Conservation (phyloP, 140 eudicot genomes). For the Oenanthe javanica region DNA sequence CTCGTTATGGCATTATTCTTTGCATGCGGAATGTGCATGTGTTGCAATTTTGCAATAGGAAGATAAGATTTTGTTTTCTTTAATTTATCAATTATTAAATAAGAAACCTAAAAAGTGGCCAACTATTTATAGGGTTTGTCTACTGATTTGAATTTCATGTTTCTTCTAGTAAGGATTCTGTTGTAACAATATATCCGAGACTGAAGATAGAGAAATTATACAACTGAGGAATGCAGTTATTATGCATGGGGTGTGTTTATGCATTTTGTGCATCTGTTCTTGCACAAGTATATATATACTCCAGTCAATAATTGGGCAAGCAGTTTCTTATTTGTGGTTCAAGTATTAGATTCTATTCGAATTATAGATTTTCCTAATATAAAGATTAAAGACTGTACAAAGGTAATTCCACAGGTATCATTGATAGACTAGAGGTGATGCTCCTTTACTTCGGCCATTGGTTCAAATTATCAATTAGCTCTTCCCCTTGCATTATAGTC, state of each 20-base stretch:
- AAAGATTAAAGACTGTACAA: too few relatives aligned
- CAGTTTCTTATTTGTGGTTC: not conserved
- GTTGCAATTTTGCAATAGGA: constrained; percentile 35
- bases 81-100: not conserved
- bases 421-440: too few relatives aligned
- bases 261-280: not conserved
- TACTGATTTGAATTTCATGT: not conserved
- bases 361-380: too few relatives aligned
- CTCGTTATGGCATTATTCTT: constrained; percentile 8
- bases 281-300: not conserved
- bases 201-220: not conserved
- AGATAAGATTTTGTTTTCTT: not conserved
- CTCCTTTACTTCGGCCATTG: too few relatives aligned
- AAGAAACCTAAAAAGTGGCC: constrained; percentile 12
- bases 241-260: not conserved
- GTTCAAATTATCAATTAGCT: too few relatives aligned
- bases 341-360: too few relatives aligned
- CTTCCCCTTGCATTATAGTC: too few relatives aligned
- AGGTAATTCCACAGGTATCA: too few relatives aligned
- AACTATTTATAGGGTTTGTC: not conserved
- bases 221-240: not conserved
- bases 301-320: not conserved
- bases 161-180: constrained; percentile 1
- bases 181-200: constrained; percentile 4
- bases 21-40: constrained; percentile 32